Conservation (phyloP, 768 basidiomycete species). For the Mycena polygramma region DNA sequence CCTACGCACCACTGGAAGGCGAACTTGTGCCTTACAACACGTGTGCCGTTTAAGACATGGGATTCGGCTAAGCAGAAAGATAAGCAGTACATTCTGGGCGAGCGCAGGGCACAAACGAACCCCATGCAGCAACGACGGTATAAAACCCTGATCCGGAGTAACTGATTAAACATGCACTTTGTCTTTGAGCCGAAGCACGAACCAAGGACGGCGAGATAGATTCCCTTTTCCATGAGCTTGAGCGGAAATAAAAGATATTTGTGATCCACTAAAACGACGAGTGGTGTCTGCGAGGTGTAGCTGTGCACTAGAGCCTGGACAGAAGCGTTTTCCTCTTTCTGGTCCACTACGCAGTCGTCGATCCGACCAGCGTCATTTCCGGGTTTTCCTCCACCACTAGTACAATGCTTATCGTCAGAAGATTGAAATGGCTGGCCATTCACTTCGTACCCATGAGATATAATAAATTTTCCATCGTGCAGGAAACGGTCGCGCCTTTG, state of each 20-base stretch:
- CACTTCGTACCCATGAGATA: conserved; percentile 22
- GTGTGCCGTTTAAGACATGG: not conserved
- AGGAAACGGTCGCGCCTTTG: conserved; percentile 25
- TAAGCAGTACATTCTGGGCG: not conserved
- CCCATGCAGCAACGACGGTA: conserved; percentile 14
- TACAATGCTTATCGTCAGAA: not conserved
- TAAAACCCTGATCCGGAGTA: conserved; percentile 8
- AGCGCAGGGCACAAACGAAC: not conserved
- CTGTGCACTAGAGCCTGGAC: conserved; percentile 10
- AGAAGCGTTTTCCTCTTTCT: not conserved
- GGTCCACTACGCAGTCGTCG: not conserved
- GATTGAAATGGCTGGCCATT: not conserved
- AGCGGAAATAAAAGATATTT: conserved; percentile 10
- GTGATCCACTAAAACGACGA: conserved; percentile 21
- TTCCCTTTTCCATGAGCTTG: not conserved
- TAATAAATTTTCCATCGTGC: conserved; percentile 19
- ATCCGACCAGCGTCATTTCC: not conserved
- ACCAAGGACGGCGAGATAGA: conserved; percentile 22
- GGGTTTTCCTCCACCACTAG: conserved; percentile 9
- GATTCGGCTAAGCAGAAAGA: conserved; percentile 9
- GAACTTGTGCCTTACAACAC: conserved; percentile 16
- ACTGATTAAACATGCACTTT: not conserved
- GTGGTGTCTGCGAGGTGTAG: not conserved
- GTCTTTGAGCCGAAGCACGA: not conserved
- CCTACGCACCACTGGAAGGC: conserved; percentile 24